Percentiles rank a stretch among this genome's conserved stretches.
Evolutionary conservation across 768 basidiomycete genomes (phyloP).

Genomic region (Pleurotus ostreatus): DNA sequence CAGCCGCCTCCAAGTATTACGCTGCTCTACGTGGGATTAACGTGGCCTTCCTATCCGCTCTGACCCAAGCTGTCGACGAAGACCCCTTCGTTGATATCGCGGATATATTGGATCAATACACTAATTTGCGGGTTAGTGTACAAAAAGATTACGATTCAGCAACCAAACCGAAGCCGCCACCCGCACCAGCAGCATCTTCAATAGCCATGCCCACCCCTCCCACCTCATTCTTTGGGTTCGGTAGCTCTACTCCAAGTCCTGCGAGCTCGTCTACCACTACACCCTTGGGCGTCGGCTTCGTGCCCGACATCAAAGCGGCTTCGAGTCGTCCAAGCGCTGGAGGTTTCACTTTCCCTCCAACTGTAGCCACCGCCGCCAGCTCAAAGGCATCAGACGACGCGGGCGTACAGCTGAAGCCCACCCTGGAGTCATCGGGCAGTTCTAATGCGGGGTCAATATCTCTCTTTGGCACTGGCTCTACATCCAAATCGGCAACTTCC

Average conservation of each 20-base stretch:
- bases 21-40: conserved; percentile 74
- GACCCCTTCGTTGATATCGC: conserved; percentile 71
- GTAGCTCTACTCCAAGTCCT: conserved; percentile 11
- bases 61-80: conserved; percentile 54
- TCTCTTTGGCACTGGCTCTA: background rate
- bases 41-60: conserved; percentile 53
- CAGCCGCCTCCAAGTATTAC: conserved; percentile 52
- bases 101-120: conserved; percentile 56
- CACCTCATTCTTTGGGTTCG: conserved; percentile 16
- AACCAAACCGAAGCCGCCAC: conserved; percentile 12
- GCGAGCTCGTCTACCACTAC: conserved; percentile 14
- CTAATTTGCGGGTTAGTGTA: conserved; percentile 45
- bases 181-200: background rate
- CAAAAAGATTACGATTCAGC: conserved; percentile 52
- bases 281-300: conserved; percentile 16
- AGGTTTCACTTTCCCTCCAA: conserved; percentile 21
- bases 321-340: background rate
- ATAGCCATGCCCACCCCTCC: conserved; percentile 33
- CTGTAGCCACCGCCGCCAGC: background rate
- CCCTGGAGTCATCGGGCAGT: background rate
- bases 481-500: background rate
- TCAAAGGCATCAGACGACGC: background rate
- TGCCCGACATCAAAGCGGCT: conserved; percentile 11
- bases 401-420: no score
- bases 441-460: background rate